Conservation (phyloP, 129 eudicot genomes). For the Silybum marianum region DNA sequence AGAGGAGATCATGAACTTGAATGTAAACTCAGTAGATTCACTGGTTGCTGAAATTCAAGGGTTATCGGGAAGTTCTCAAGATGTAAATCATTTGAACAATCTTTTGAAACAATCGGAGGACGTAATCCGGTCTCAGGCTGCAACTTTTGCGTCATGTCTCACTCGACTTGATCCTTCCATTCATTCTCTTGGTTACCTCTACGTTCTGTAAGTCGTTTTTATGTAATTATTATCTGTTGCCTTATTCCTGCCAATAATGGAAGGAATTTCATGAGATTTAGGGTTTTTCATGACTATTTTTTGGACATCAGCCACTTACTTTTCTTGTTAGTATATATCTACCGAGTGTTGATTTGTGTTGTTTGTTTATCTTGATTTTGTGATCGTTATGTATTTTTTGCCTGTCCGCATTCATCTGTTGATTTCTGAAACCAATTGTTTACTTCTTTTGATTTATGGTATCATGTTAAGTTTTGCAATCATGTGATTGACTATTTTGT, state of each 20-base stretch:
- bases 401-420: neutral
- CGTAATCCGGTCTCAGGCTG: slow-evolving; percentile 52
- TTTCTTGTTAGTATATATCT: slow-evolving; percentile 7
- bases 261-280: slow-evolving; percentile 5
- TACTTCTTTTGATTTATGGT: neutral
- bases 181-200: slow-evolving; percentile 92
- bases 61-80: slow-evolving; percentile 50
- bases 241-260: neutral
- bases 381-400: neutral
- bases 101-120: slow-evolving; percentile 65
- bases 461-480: neutral
- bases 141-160: slow-evolving; percentile 55
- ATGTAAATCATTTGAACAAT: slow-evolving; percentile 53
- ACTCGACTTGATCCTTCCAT: slow-evolving; percentile 61
- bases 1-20: slow-evolving; percentile 32
- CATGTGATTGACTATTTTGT: neutral
- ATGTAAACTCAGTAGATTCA: slow-evolving; percentile 59
- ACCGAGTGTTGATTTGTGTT: neutral
- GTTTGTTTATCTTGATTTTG: neutral
- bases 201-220: slow-evolving; percentile 52
- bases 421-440: neutral
- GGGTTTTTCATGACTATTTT: slow-evolving; percentile 10
- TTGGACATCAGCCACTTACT: neutral
- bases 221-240: neutral
- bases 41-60: slow-evolving; percentile 70